phyloP scores from a whole-genome alignment of 805 yeast genomes.

The Metschnikowia chrysomelidarum region DNA sequence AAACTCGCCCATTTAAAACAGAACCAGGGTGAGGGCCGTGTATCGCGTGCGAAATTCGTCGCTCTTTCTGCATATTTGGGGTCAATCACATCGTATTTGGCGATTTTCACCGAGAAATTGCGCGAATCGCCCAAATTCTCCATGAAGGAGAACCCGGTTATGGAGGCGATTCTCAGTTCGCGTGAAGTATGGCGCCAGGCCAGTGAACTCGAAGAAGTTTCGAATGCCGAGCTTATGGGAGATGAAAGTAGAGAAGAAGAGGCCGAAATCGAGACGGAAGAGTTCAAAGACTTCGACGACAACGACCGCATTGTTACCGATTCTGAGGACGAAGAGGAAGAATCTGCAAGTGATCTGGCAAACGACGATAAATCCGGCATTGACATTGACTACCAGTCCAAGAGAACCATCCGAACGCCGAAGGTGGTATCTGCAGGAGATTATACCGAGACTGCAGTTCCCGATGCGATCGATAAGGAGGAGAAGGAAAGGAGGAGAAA shows the following conservation, averaged over 20 bases:
- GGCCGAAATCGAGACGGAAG: conserved; percentile 13
- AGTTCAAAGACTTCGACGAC: conserved; percentile 14
- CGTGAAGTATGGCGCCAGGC: conserved; percentile 92
- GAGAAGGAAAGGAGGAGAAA: conserved; percentile 80
- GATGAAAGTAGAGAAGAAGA: conserved; percentile 15
- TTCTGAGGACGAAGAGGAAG: conserved; percentile 21
- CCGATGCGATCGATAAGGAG: conserved; percentile 81
- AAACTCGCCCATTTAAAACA: conserved; percentile 37
- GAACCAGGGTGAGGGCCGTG: conserved; percentile 20
- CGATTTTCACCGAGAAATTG: conserved; percentile 61
- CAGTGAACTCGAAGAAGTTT: conserved; percentile 38
- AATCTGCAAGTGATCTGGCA: no score
- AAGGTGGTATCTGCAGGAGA: conserved; percentile 37
- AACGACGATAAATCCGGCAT: no score
- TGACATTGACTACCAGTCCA: conserved; percentile 45
- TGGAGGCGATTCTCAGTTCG: conserved; percentile 79
- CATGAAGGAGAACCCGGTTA: conserved; percentile 85
- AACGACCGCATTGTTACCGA: conserved; percentile 16
- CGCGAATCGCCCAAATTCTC: conserved; percentile 52
- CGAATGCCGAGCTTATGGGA: conserved; percentile 18
- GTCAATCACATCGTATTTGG: conserved; percentile 73
- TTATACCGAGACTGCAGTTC: conserved; percentile 59
- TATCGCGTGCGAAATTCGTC: conserved; percentile 50
- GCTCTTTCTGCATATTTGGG: conserved; percentile 82
- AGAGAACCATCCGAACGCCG: conserved; percentile 47